Base-by-base conservation (phyloP, 768 basidiomycete genomes). In the Suillus paluster region DNA sequence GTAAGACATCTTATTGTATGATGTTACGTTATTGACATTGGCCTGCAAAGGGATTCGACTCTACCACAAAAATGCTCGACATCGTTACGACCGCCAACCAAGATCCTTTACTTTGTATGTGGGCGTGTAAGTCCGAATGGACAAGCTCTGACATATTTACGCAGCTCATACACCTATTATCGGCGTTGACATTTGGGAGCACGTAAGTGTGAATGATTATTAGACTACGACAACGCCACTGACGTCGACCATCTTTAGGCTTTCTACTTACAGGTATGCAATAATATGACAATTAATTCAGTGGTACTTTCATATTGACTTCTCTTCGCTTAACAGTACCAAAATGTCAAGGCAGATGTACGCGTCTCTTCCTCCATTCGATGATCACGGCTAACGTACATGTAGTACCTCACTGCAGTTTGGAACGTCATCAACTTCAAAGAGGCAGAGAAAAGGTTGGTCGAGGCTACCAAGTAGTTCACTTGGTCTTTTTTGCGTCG, bases 151-250 rank as follows among this genome's bases (percentile, higher is more conserved):
- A 76, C 4, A 4, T 54, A 2, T 57, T 59, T 39, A 39, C 25
- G 54, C 12, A 92, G 92, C 89, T 4, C 92, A 95, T 77, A 83
- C 84, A 19, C 95, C 97, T 21, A 89, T 99, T 71, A 86, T 99
- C 72, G 97, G 97, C 38, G 89, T 99, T 66, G 97, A 99, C 78
- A 90, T 99, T 70, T 99, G 97, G 97, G 94, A 95, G 76, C 94
- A 96, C 76, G 89, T 89, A 68, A 46, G 88, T 83, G 41, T 62
- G 34, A 33, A 15, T 7, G 30, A 2, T 38, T 64, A 60, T 64
- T 68, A 63, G 61, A n/a, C 53, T 48, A n/a, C 25, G 21, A 10
- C 21, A 62, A 5, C 61, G 27, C 59, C 48, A 41, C 55, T 68
- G 4, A 57, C 33, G 21, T 63, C 45, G 46, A 45, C 57, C 42